Conservation (phyloP, 2,329 filamentous ascomycete genomes). For the Alternaria infectoria region DNA sequence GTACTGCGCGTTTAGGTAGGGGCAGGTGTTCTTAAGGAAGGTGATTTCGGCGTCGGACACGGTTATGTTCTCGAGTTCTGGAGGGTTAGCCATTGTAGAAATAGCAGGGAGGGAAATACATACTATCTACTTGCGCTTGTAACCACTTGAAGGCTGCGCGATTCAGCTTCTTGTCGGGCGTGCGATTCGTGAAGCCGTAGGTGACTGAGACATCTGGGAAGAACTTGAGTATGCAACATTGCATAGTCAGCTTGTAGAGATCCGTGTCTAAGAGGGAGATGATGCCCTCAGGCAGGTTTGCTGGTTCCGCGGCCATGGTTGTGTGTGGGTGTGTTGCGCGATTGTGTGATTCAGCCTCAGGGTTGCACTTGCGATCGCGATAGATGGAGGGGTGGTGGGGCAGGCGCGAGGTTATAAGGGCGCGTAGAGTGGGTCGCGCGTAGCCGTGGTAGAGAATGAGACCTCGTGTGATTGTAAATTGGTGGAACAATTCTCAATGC, state of each 20-base stretch:
- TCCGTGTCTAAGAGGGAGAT: constrained; percentile 62
- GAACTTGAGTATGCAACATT: constrained; percentile 85
- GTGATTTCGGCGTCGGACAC: constrained; percentile 79
- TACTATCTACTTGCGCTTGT: constrained; percentile 79
- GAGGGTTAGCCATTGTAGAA: constrained; percentile 7
- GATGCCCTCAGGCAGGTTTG: constrained; percentile 47
- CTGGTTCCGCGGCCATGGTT: constrained; percentile 29
- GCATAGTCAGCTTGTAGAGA: constrained; percentile 98
- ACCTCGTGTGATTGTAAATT: not conserved
- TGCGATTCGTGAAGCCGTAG: constrained; percentile 95
- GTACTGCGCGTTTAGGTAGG: constrained; percentile 79
- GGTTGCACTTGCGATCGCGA: constrained; percentile 17
- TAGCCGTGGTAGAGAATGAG: not conserved
- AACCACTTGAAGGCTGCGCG: constrained; percentile 86
- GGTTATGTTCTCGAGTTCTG: constrained; percentile 81
- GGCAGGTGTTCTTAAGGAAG: constrained; percentile 79
- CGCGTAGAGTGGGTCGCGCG: constrained; percentile 5
- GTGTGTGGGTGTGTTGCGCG: constrained; percentile 1
- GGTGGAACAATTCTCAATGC: not conserved
- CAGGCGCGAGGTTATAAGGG: constrained; percentile 12
- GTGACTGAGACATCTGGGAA: constrained; percentile 82
- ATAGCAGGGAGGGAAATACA: not conserved
- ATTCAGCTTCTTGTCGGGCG: constrained; percentile 88
- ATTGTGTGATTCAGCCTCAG: not conserved
- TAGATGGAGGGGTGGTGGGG: constrained; percentile 40